Conservation (phyloP, 352 stramenopile genomes). For the Globisporangium recalcitrans region DNA sequence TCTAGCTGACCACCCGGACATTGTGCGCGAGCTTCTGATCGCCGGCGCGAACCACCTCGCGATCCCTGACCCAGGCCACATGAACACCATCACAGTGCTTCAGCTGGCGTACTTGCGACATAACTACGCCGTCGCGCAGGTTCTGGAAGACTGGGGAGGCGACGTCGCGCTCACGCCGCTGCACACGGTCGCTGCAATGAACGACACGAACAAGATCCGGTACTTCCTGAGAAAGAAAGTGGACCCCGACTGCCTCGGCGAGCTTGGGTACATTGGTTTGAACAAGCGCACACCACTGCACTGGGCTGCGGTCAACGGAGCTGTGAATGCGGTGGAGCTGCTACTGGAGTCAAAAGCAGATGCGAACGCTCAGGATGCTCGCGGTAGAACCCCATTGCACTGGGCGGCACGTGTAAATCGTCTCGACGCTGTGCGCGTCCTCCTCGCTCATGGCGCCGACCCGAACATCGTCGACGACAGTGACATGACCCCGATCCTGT, state of each 20-base stretch:
- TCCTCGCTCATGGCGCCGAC: conserved; percentile 51
- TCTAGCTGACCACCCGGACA: conserved; percentile 72
- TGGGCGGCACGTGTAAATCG: conserved; percentile 77
- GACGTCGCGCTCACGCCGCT: conserved; percentile 74
- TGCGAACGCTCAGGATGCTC: conserved; percentile 61
- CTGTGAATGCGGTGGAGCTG: conserved; percentile 49
- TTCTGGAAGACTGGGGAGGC: conserved; percentile 78
- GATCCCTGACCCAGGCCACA: conserved; percentile 74
- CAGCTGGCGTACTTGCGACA: conserved; percentile 74
- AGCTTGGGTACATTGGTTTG: conserved; percentile 73
- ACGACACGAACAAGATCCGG: conserved; percentile 54
- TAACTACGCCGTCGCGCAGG: conserved; percentile 76
- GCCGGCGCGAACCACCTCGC: conserved; percentile 71
- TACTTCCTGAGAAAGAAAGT: conserved; percentile 66
- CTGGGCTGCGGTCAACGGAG: conserved; percentile 72
- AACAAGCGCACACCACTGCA: conserved; percentile 79
- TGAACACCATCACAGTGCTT: conserved; percentile 84
- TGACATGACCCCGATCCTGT: conserved; percentile 75
- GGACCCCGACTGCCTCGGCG: conserved; percentile 68
- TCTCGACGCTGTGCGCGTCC: conserved; percentile 50
- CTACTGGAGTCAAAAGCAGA: conserved; percentile 56
- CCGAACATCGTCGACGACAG: conserved; percentile 68
- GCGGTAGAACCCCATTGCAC: conserved; percentile 61
- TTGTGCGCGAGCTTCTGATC: conserved; percentile 60
- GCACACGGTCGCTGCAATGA: conserved; percentile 70